Percentiles rank a stretch among this genome's conserved stretches.
Evolutionary conservation across 2,329 filamentous ascomycete species (phyloP).

Genomic region (Camptophora hylomeconis): DNA sequence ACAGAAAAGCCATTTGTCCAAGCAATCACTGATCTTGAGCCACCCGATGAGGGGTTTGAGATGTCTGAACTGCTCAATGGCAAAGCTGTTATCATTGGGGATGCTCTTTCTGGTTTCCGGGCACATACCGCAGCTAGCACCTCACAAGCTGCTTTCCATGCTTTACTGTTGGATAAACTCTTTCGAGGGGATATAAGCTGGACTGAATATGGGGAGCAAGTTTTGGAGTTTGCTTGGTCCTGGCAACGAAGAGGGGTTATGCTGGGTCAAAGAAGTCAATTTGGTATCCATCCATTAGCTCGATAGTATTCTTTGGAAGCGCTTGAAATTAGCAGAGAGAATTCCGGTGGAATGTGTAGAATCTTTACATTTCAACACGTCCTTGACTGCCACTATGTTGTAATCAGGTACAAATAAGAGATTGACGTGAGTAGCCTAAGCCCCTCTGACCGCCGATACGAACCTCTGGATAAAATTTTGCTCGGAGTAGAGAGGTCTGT

Average conservation of each 20-base stretch:
- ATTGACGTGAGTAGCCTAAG: too few species aligned
- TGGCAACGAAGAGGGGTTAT: slow-evolving; percentile 7
- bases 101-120: slow-evolving; percentile 32
- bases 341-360: too few species aligned
- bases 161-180: slow-evolving; percentile 13
- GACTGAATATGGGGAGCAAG: slow-evolving; percentile 13
- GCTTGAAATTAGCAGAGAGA: too few species aligned
- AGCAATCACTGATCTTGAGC: slow-evolving; percentile 12
- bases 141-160: slow-evolving; percentile 25
- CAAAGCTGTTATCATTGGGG: slow-evolving; percentile 25
- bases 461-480: too few species aligned
- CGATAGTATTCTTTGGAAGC: too few species aligned
- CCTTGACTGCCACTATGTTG: too few species aligned
- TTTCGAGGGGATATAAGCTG: slow-evolving; percentile 14
- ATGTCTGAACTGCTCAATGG: slow-evolving; percentile 7
- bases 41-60: slow-evolving; percentile 5
- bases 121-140: slow-evolving; percentile 34
- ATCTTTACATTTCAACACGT: too few species aligned
- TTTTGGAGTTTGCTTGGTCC: slow-evolving; percentile 9
- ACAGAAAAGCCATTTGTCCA: slow-evolving; percentile 29
- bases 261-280: slow-evolving; percentile 10
- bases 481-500: too few species aligned
- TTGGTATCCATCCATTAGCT: slow-evolving; percentile 4
- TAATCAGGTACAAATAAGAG: too few species aligned
- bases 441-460: too few species aligned